phyloP scores from a whole-genome alignment of 2,329 filamentous ascomycete genomes.

The Pseudogymnoascus sp. region DNA sequence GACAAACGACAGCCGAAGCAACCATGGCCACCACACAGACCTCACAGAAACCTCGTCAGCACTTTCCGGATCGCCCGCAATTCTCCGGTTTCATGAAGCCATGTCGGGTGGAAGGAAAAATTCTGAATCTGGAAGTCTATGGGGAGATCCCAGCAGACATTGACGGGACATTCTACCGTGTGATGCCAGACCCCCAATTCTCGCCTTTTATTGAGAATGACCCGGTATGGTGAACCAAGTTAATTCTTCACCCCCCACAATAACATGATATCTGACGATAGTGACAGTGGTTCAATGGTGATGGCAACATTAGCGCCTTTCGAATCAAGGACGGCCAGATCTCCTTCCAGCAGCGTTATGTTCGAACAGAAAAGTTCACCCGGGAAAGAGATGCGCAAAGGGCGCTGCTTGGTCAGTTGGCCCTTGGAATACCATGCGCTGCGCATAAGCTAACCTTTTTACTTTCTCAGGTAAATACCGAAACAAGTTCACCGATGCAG shows the following conservation, averaged over 20 bases:
- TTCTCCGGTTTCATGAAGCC: no score
- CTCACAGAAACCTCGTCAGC: no score
- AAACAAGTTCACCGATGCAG: slow-evolving; percentile 49
- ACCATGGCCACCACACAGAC: no score
- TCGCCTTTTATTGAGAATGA: slow-evolving; percentile 47
- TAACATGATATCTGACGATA: background rate
- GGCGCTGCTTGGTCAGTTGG: background rate
- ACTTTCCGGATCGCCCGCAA: no score
- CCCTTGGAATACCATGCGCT: no score
- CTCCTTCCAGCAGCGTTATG: slow-evolving; percentile 28
- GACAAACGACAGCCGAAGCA: no score
- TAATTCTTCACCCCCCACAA: no score
- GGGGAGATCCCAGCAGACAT: slow-evolving; percentile 32
- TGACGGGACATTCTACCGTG: slow-evolving; percentile 36
- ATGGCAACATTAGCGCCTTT: slow-evolving; percentile 29
- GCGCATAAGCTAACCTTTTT: no score
- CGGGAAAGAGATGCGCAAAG: slow-evolving; percentile 20
- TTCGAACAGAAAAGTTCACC: slow-evolving; percentile 27
- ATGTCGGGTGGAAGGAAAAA: no score
- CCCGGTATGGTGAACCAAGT: slow-evolving; percentile 14
- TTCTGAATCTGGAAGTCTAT: no score
- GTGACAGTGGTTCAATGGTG: slow-evolving; percentile 23
- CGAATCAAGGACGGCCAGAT: slow-evolving; percentile 25
- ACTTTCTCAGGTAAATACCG: slow-evolving; percentile 29
- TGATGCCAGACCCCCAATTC: slow-evolving; percentile 40